These are phyloP conservation scores for Rosa multiflora DNA, from an alignment of 306 rosid genomes.

Conservation along the genomic window DNA sequence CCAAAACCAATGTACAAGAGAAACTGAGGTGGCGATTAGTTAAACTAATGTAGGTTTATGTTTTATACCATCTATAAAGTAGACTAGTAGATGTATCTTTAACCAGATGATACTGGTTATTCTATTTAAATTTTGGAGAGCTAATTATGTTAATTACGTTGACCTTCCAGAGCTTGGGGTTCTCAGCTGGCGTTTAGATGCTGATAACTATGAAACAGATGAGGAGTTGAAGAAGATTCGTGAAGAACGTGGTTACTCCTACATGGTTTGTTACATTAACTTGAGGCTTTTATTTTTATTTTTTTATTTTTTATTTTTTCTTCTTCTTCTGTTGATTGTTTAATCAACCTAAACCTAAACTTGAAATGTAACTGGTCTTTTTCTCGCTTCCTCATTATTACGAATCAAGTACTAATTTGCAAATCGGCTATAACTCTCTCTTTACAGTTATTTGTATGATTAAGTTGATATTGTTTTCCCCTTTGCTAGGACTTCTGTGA, in stretches of 20 bases:
- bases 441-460: conserved; percentile 12
- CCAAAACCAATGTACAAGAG: not conserved
- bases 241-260: conserved; percentile 83
- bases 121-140: conserved; percentile 3
- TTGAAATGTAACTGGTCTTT: not conserved
- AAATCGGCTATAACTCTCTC: conserved; percentile 11
- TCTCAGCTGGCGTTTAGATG: conserved; percentile 91
- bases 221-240: conserved; percentile 91
- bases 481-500: conserved; percentile 81
- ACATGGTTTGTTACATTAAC: conserved; percentile 53
- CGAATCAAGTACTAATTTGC: not conserved
- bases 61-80: not conserved
- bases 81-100: not conserved
- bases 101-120: not conserved
- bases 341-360: not conserved
- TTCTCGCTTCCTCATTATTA: not conserved
- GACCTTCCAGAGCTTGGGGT: conserved; percentile 85
- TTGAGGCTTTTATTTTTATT: not conserved
- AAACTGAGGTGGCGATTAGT: not conserved
- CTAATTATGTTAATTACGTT: not conserved
- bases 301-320: not conserved
- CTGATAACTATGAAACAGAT: conserved; percentile 81
- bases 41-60: not conserved
- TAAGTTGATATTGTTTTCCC: conserved; percentile 24
- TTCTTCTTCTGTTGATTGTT: not conserved